Evolutionary conservation across 345 rosid genomes (phyloP).

Genomic region (Hibiscus trionum): DNA sequence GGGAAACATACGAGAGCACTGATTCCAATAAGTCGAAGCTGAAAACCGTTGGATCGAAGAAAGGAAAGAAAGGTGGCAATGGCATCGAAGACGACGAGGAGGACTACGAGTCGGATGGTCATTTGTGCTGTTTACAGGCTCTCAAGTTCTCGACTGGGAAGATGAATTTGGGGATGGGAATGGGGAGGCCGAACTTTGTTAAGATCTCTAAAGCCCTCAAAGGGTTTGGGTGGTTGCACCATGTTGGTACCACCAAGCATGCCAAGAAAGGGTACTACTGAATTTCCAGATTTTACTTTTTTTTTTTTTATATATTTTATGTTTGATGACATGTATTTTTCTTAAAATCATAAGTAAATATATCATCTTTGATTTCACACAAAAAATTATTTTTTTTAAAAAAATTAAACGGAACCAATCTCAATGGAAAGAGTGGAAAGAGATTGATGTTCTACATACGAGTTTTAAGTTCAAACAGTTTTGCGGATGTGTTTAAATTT

Average conservation of each 20-base stretch:
- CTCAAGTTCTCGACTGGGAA: slow-evolving; percentile 82
- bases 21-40: slow-evolving; percentile 28
- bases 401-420: too few species aligned
- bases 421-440: too few species aligned
- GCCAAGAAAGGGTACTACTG: slow-evolving; percentile 33
- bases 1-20: slow-evolving; percentile 79
- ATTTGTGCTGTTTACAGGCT: slow-evolving; percentile 80
- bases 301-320: neutral
- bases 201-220: slow-evolving; percentile 65
- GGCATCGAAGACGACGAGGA: slow-evolving; percentile 19
- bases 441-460: too few species aligned
- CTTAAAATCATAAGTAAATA: slow-evolving; percentile 21
- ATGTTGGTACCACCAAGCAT: slow-evolving; percentile 33
- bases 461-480: too few species aligned
- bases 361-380: neutral
- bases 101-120: slow-evolving; percentile 45
- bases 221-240: slow-evolving; percentile 76
- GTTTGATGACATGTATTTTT: slow-evolving; percentile 10
- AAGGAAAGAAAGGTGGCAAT: slow-evolving; percentile 28
- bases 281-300: neutral
- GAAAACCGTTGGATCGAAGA: slow-evolving; percentile 21
- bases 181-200: slow-evolving; percentile 68
- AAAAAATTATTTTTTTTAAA: too few species aligned
- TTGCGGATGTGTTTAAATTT: too few species aligned
- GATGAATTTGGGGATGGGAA: slow-evolving; percentile 89